A percentile compares a stretch with the other conserved stretches of the same genome.
Conservation (phyloP, 306 rosid genomes). For the Psophocarpus tetragonolobus region DNA sequence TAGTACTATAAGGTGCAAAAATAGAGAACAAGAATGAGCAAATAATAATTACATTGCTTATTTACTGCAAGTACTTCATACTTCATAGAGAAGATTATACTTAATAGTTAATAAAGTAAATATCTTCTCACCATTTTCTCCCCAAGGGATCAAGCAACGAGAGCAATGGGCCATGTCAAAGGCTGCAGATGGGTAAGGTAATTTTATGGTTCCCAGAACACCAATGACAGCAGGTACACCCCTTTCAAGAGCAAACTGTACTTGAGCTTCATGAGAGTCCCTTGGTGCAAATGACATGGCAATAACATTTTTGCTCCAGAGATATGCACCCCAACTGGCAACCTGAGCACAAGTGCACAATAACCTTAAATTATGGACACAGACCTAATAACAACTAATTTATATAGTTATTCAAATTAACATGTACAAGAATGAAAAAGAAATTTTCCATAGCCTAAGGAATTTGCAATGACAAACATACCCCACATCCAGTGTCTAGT, state of each 20-base stretch:
- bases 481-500: conserved; percentile 99
- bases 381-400: conserved; percentile 26
- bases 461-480: conserved; percentile 43
- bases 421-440: neutral
- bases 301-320: conserved; percentile 83
- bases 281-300: conserved; percentile 98
- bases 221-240: conserved; percentile 95
- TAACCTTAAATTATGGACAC: conserved; percentile 20
- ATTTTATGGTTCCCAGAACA: conserved; percentile 80
- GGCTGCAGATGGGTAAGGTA: conserved; percentile 92
- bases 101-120: neutral
- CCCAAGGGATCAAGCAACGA: conserved; percentile 97
- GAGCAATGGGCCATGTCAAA: conserved; percentile 99
- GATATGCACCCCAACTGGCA: conserved; percentile 99
- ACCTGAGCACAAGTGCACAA: conserved; percentile 57
- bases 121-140: conserved; percentile 77
- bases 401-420: conserved; percentile 2
- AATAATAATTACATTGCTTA: neutral
- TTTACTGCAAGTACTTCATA: conserved; percentile 23
- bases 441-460: neutral
- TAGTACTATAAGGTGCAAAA: conserved; percentile 10
- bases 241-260: conserved; percentile 97
- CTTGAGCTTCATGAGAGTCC: conserved; percentile 97
- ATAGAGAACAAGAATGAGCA: conserved; percentile 21
- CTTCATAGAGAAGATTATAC: neutral